Evolutionary conservation across 306 rosid species (phyloP).

Genomic region (Pterocarpus macrocarpus): DNA sequence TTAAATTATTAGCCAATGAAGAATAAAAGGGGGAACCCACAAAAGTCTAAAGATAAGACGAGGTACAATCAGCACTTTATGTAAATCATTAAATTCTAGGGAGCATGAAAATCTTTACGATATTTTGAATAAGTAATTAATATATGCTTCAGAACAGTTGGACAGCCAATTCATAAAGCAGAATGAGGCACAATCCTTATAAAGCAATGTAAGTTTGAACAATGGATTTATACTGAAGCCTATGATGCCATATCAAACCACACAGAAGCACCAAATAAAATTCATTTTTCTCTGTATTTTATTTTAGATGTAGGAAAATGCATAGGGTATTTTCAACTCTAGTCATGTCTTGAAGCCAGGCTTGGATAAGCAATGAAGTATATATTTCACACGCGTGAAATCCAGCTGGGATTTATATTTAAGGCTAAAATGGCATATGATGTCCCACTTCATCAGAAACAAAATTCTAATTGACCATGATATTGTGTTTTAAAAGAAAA

Average conservation of each 20-base stretch:
- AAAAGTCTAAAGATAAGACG: background rate
- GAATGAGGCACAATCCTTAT: background rate
- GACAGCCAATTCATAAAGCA: background rate
- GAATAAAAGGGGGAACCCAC: background rate
- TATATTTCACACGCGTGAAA: background rate
- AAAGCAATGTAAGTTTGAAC: background rate
- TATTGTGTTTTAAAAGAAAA: no score
- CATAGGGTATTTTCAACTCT: background rate
- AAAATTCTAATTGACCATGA: no score
- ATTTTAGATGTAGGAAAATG: background rate
- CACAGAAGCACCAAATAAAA: no score
- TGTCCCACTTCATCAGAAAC: no score
- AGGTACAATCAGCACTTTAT: background rate
- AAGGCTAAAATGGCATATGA: background rate
- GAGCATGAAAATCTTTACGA: background rate
- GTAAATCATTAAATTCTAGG: background rate
- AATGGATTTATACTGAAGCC: no score
- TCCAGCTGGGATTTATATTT: background rate
- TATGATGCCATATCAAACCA: no score
- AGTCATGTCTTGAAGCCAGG: background rate
- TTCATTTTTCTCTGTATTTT: background rate
- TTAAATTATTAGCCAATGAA: slow-evolving; percentile 9
- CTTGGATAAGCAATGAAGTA: background rate
- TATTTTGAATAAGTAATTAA: no score
- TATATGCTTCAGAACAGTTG: no score